phyloP scores from a whole-genome alignment of 179 eudicot species.

The Gypsophila paniculata region DNA sequence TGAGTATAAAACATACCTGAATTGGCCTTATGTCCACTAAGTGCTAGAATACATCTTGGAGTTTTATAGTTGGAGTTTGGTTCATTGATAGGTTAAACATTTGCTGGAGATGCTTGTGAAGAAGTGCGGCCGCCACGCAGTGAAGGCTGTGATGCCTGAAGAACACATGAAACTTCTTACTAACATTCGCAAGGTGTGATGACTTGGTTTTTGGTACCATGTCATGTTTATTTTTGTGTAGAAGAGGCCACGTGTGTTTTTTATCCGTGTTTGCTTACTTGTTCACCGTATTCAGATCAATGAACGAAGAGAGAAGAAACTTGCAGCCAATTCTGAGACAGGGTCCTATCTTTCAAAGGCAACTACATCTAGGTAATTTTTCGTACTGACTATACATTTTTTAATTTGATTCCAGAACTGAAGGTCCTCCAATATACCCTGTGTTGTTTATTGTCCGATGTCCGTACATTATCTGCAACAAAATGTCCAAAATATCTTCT shows the following conservation, averaged over 20 bases:
- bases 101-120: slow-evolving; percentile 90
- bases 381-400: neutral
- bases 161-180: slow-evolving; percentile 95
- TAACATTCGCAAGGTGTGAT: slow-evolving; percentile 78
- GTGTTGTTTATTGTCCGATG: no score
- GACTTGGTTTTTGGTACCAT: neutral
- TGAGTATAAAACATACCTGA: neutral
- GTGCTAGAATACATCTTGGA: neutral
- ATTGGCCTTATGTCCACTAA: neutral
- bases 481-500: neutral
- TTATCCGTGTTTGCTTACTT: slow-evolving; percentile 13
- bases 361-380: slow-evolving; percentile 68
- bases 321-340: slow-evolving; percentile 48
- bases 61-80: slow-evolving; percentile 2
- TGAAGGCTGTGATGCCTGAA: slow-evolving; percentile 91
- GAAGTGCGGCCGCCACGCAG: slow-evolving; percentile 93
- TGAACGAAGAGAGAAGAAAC: slow-evolving; percentile 67
- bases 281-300: slow-evolving; percentile 41
- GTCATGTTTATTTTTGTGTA: neutral
- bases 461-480: neutral
- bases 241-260: neutral
- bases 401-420: neutral
- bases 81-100: slow-evolving; percentile 55
- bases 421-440: neutral
- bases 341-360: slow-evolving; percentile 68